These are phyloP conservation scores for Bolboschoenoplectus hybrid DNA, from an alignment of 202 grass and related monocot genomes.

Conservation along the genomic window DNA sequence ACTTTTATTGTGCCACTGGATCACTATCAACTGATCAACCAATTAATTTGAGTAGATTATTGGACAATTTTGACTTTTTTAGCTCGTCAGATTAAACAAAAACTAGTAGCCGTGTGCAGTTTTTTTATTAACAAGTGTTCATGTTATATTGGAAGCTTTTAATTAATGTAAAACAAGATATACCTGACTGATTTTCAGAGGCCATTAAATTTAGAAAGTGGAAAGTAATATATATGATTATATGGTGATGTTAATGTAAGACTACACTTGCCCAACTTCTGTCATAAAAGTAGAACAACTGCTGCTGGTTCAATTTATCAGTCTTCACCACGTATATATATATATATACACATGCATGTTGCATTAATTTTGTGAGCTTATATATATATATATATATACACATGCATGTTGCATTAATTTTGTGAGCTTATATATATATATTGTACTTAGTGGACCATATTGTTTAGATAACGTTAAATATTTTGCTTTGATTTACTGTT, in stretches of 20 bases:
- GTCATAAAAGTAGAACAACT: neutral
- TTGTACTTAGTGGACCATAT: neutral
- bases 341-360: neutral
- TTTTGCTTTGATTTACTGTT: neutral
- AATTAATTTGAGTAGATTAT: neutral
- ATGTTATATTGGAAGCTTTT: neutral
- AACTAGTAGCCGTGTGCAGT: neutral
- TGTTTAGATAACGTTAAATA: constrained; percentile 15
- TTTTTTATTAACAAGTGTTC: neutral
- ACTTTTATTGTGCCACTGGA: neutral
- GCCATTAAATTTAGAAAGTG: constrained; percentile 19
- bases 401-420: constrained; percentile 4
- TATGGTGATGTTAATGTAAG: constrained; percentile 23
- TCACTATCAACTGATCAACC: neutral
- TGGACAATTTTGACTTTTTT: neutral
- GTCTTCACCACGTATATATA: constrained; percentile 19
- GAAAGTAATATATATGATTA: neutral
- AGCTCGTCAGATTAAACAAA: neutral
- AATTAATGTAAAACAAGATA: neutral
- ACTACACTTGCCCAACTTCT: constrained; percentile 10
- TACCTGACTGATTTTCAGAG: neutral
- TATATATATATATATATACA: neutral
- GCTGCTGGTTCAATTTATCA: neutral
- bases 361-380: constrained; percentile 22
- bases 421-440: neutral